phyloP scores from a whole-genome alignment of 129 eudicot genomes.

The Centaurea solstitialis region DNA sequence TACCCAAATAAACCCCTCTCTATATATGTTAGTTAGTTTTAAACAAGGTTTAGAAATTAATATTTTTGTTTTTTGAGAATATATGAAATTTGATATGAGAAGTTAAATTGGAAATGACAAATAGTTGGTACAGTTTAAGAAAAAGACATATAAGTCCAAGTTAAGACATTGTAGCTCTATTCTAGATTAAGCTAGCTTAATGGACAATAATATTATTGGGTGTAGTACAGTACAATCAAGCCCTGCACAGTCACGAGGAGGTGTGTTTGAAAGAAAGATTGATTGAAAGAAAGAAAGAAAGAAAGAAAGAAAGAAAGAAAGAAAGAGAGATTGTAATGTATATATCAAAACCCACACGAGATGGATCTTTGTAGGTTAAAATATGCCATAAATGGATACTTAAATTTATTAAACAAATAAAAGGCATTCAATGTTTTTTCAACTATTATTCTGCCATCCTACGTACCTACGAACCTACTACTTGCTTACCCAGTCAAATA shows the following conservation, averaged over 20 bases:
- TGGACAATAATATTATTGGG: constrained; percentile 12
- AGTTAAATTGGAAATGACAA: constrained; percentile 35
- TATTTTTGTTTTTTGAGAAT: constrained; percentile 7
- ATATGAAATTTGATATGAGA: constrained; percentile 15
- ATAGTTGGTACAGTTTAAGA: constrained; percentile 32
- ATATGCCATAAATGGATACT: constrained; percentile 39
- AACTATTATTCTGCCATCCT: constrained; percentile 31
- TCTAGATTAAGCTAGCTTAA: constrained; percentile 17
- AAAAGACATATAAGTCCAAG: constrained; percentile 33
- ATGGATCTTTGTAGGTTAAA: constrained; percentile 33
- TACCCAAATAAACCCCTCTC: background rate
- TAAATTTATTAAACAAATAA: constrained; percentile 30
- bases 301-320: background rate
- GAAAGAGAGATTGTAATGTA: background rate
- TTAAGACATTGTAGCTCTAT: constrained; percentile 30
- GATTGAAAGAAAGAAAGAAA: background rate
- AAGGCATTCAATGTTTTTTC: constrained; percentile 17
- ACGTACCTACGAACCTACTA: background rate
- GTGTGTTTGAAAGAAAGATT: background rate
- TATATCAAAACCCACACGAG: constrained; percentile 36
- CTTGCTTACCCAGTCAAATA: constrained; percentile 34
- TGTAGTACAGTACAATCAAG: constrained; percentile 43
- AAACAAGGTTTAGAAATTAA: background rate
- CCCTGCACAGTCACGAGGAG: constrained; percentile 48
- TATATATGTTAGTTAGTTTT: background rate